Evolutionary conservation across 805 yeast species (phyloP).

Genomic region (Yamadazyma nakazawae): DNA sequence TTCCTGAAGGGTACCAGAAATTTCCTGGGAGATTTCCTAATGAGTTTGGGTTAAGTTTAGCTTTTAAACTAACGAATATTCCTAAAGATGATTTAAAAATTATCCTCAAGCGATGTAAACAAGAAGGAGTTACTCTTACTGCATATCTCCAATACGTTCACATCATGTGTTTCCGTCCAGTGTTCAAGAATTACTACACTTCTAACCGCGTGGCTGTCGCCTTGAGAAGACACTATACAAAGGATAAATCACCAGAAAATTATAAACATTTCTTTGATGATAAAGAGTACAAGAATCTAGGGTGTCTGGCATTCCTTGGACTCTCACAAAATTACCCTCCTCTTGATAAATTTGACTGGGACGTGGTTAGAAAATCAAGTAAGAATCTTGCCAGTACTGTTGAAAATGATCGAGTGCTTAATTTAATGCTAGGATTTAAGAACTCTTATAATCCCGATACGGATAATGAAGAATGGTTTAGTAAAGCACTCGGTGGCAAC

Average conservation of each 20-base stretch:
- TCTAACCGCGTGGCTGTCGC: conserved; percentile 31
- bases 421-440: conserved; percentile 19
- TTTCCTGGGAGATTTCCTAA: conserved; percentile 13
- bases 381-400: conserved; percentile 17
- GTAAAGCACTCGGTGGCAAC: conserved; percentile 18
- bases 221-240: conserved; percentile 24
- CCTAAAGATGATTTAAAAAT: conserved; percentile 20
- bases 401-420: conserved; percentile 23
- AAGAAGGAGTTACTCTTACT: conserved; percentile 30
- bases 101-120: conserved; percentile 27
- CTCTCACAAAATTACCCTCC: conserved; percentile 30
- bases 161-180: conserved; percentile 26
- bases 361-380: conserved; percentile 21
- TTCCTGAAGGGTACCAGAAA: conserved; percentile 7
- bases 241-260: conserved; percentile 11
- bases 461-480: conserved; percentile 20
- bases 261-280: conserved; percentile 19
- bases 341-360: conserved; percentile 31
- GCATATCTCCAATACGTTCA: conserved; percentile 25
- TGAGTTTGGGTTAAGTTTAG: neutral
- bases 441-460: conserved; percentile 13
- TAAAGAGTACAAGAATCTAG: conserved; percentile 24
- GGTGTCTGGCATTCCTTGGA: conserved; percentile 34
- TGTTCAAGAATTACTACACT: conserved; percentile 25
- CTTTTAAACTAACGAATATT: conserved; percentile 21